These are phyloP conservation scores for Paecilomyces variotii DNA, from an alignment of 2,329 filamentous ascomycete species.

Conservation along the genomic window DNA sequence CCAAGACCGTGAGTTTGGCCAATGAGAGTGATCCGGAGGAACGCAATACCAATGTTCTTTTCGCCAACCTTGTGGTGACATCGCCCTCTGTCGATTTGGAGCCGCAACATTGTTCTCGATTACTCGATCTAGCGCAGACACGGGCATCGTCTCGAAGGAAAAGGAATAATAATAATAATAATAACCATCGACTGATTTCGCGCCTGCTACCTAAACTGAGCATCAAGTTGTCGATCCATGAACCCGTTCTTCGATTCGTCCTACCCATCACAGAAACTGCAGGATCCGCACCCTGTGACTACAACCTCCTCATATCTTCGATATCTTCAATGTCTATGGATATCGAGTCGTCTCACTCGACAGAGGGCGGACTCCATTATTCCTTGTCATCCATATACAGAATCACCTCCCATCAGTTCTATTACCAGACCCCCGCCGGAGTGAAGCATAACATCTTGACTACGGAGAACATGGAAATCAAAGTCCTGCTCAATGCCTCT, in stretches of 20 bases:
- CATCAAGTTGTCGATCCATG: slow-evolving; percentile 93
- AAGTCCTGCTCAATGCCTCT: slow-evolving; percentile 72
- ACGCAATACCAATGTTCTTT: slow-evolving; percentile 90
- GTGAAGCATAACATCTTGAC: slow-evolving; percentile 79
- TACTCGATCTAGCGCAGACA: slow-evolving; percentile 66
- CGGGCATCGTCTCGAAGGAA: slow-evolving; percentile 36
- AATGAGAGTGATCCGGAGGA: slow-evolving; percentile 65
- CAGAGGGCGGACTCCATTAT: slow-evolving; percentile 77
- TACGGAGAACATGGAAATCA: slow-evolving; percentile 81
- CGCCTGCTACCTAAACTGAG: slow-evolving; percentile 87
- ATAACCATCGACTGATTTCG: slow-evolving; percentile 63
- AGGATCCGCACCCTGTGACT: slow-evolving; percentile 62
- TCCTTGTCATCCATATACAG: slow-evolving; percentile 74
- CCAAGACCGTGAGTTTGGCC: slow-evolving; percentile 80
- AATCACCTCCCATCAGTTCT: slow-evolving; percentile 78
- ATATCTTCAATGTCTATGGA: slow-evolving; percentile 91
- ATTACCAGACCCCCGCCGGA: slow-evolving; percentile 83
- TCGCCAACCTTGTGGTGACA: slow-evolving; percentile 91
- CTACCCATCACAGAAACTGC: slow-evolving; percentile 64
- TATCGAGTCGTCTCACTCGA: slow-evolving; percentile 89
- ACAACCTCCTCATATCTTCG: slow-evolving; percentile 89
- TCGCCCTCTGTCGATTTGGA: slow-evolving; percentile 91
- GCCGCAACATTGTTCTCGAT: slow-evolving; percentile 79
- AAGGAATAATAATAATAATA: slow-evolving; percentile 45
- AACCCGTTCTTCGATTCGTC: slow-evolving; percentile 85